Conservation (phyloP, 345 rosid genomes). For the Erodium maritimum region DNA sequence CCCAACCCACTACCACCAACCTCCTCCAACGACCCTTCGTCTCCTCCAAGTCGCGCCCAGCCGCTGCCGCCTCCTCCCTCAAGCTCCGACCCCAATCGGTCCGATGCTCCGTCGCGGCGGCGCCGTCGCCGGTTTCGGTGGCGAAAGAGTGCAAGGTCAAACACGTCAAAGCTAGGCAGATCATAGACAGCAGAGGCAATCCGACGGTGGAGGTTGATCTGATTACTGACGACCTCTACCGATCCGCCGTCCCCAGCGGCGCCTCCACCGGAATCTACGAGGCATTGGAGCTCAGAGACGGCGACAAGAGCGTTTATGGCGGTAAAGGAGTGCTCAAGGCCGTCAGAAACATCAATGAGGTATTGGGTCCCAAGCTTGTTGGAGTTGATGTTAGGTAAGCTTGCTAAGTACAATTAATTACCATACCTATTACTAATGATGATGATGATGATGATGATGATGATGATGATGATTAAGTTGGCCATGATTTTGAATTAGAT, state of each 20-base stretch:
- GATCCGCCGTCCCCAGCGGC: constrained; percentile 96
- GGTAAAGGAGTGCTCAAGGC: constrained; percentile 89
- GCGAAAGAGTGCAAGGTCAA: constrained; percentile 45
- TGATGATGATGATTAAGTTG: neutral
- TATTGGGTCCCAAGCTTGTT: constrained; percentile 76
- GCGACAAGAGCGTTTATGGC: constrained; percentile 68
- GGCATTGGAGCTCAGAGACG: constrained; percentile 91
- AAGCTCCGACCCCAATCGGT: constrained; percentile 29
- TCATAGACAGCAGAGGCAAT: constrained; percentile 94
- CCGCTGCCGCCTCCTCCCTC: no score
- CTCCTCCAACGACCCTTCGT: constrained; percentile 12
- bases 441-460: neutral
- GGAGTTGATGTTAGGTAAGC: constrained; percentile 84
- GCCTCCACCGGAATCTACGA: constrained; percentile 98
- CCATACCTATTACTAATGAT: neutral
- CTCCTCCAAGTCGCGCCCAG: constrained; percentile 19
- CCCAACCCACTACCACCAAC: no score
- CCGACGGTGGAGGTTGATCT: constrained; percentile 97
- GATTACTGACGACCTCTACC: constrained; percentile 60
- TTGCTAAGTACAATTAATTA: neutral
- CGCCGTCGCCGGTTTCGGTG: constrained; percentile 17
- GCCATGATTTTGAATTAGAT: neutral
- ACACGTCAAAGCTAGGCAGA: constrained; percentile 86
- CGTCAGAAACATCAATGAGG: constrained; percentile 56
- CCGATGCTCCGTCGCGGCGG: constrained; percentile 42